These are phyloP conservation scores for Termitomyces sp. DNA, from an alignment of 768 basidiomycete genomes.

Conservation along the genomic window DNA sequence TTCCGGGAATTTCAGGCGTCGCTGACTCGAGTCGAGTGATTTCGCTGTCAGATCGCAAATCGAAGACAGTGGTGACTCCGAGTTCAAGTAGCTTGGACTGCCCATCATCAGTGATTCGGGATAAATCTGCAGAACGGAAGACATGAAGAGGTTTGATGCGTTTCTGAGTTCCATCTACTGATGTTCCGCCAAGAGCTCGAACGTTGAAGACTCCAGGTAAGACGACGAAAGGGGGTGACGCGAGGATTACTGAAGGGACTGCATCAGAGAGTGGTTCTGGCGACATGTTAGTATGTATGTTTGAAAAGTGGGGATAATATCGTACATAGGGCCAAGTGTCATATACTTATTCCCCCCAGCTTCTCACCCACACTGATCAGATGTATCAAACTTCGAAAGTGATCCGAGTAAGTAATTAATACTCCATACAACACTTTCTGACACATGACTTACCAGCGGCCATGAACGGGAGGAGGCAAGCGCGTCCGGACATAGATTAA, in stretches of 20 bases:
- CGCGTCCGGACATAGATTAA: no score
- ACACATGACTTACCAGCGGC: no score
- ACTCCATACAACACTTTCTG: no score
- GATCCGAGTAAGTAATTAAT: no score
- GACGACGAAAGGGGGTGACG: slow-evolving; percentile 28
- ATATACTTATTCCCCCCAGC: no score
- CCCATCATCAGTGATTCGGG: slow-evolving; percentile 30
- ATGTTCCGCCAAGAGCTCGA: slow-evolving; percentile 29
- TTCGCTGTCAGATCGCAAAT: slow-evolving; percentile 35
- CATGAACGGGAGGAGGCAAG: no score
- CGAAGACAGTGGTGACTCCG: slow-evolving; percentile 34
- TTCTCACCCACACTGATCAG: no score
- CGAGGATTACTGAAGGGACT: background rate
- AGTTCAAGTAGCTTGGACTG: slow-evolving; percentile 28
- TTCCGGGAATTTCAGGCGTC: slow-evolving; percentile 26
- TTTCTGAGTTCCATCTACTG: background rate
- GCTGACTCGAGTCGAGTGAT: slow-evolving; percentile 27
- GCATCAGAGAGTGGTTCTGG: no score
- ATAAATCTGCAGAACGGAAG: slow-evolving; percentile 38
- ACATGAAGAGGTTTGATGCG: slow-evolving; percentile 26
- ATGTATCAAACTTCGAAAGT: no score
- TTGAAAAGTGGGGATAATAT: no score
- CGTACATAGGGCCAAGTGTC: no score
- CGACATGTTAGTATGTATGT: background rate
- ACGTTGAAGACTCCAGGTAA: slow-evolving; percentile 39